These are phyloP conservation scores for Cercospora sojina DNA, from an alignment of 2,329 filamentous ascomycete genomes.

Conservation along the genomic window DNA sequence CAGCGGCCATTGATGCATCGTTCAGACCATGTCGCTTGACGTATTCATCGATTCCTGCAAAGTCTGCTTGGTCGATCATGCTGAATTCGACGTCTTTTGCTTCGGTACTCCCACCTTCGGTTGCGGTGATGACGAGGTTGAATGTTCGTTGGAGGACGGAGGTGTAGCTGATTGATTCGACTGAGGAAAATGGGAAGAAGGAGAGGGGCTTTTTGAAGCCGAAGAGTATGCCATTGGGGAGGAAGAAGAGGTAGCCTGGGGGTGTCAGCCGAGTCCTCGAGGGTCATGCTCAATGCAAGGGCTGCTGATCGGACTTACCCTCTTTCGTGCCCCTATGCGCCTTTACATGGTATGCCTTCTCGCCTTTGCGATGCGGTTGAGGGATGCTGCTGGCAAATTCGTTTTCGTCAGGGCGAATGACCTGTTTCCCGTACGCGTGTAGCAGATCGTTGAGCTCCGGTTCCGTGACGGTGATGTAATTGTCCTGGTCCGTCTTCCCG, in stretches of 20 bases:
- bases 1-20: slow-evolving; percentile 62
- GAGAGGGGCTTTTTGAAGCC: slow-evolving; percentile 65
- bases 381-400: slow-evolving; percentile 61
- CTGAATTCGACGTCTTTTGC: slow-evolving; percentile 60
- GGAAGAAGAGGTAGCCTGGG: slow-evolving; percentile 62
- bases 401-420: slow-evolving; percentile 54
- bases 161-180: slow-evolving; percentile 63
- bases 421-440: slow-evolving; percentile 45
- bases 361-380: slow-evolving; percentile 61
- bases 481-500: slow-evolving; percentile 44
- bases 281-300: background rate
- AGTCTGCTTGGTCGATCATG: slow-evolving; percentile 66
- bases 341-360: slow-evolving; percentile 64
- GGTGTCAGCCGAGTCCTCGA: background rate
- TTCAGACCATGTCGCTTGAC: slow-evolving; percentile 61
- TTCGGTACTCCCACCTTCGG: slow-evolving; percentile 17
- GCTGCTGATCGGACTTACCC: slow-evolving; percentile 41
- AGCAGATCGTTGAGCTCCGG: slow-evolving; percentile 53
- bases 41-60: slow-evolving; percentile 61
- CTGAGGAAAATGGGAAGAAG: slow-evolving; percentile 60
- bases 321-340: slow-evolving; percentile 65
- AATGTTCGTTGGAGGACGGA: slow-evolving; percentile 65
- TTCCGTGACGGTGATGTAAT: slow-evolving; percentile 46
- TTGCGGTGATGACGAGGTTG: slow-evolving; percentile 57
- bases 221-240: slow-evolving; percentile 61